phyloP scores from a whole-genome alignment of 2,329 filamentous ascomycete genomes.

The Aspergillus costaricaensis region DNA sequence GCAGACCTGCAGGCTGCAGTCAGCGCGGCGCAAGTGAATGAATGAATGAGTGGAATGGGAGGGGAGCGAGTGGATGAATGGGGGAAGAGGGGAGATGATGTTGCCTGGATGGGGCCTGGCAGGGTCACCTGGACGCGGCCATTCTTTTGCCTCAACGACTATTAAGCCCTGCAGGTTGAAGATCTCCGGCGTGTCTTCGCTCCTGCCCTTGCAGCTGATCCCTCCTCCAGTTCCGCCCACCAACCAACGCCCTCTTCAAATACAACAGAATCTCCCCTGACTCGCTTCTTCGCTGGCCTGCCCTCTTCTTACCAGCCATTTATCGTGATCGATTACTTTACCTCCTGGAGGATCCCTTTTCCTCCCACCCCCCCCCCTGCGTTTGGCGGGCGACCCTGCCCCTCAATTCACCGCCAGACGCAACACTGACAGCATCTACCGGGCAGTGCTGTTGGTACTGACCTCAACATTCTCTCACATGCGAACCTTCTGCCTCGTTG shows the following conservation, averaged over 20 bases:
- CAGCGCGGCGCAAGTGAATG: background rate
- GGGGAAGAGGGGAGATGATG: background rate
- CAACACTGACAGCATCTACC: conserved; percentile 12
- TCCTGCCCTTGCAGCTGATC: conserved; percentile 18
- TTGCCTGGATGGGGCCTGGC: background rate
- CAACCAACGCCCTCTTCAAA: background rate
- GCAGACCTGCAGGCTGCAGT: conserved; percentile 2
- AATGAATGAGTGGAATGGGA: no score
- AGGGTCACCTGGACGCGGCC: conserved; percentile 4
- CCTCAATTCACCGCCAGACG: conserved; percentile 22
- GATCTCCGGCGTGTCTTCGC: conserved; percentile 8
- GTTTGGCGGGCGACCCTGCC: conserved; percentile 13
- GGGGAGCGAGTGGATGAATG: background rate
- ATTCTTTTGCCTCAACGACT: background rate
- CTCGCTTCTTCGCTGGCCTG: background rate
- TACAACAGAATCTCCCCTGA: conserved; percentile 2
- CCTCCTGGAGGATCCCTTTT: background rate
- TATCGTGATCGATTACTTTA: background rate
- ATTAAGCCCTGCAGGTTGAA: conserved; percentile 10
- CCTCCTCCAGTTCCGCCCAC: background rate
- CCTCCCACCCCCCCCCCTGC: conserved; percentile 15
- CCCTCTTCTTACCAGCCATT: background rate
- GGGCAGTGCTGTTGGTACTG: background rate
- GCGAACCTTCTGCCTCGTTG: background rate
- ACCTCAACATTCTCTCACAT: background rate